Base-by-base conservation (phyloP, 164 flowering plant genomes). In the Magnolia kwangsiensis region DNA sequence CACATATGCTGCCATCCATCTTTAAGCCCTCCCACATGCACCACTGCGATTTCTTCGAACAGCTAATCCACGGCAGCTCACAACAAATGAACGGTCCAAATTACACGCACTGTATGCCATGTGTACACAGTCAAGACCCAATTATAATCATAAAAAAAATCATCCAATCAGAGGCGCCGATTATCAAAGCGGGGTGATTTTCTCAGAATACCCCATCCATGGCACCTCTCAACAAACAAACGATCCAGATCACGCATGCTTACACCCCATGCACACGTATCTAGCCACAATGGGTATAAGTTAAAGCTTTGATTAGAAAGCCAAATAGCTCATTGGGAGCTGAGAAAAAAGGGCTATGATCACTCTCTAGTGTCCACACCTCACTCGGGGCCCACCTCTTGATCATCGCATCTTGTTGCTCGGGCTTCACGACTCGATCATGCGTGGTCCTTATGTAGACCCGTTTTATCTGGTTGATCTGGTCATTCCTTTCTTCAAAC, bases 321-420 rank as follows among this genome's bases (percentile, higher is more conserved):
- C 88, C 87, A 29, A 83, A 85, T 76, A 94, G 92, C 55, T 80
- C 9, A 59, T 81, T 82, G 0, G 97, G 91, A 67, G 84, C 61
- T 3, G 98, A 92, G 85, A 94, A 94, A 50, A 86, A 86, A 7
- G 98, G 97, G 84, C 92, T 89, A 73, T 94, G 98, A 72, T 94
- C 98, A 77, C 83, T 85, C 1, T 94, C 96, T 77, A 94, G 9
- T 16, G 63, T 82, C 64, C 82, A 89, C 7, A 89, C 90, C 18
- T 83, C 50, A 4, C 84, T 72, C 0, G 98, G 98, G 8, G 90
- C 83, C 98, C 98, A 94, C 72, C 77, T 83, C 80, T 81, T 83
- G 51, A 90, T 86, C 93, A 89, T 90, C 0, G 84, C 85, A 1
- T 90, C 94, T 75, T 95, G 96, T 77, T 88, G 90, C 74, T 81